A percentile compares a stretch with the other conserved stretches of the same genome.
Evolutionary conservation across 345 rosid genomes (phyloP).

Genomic region (Sapria himalayana): DNA sequence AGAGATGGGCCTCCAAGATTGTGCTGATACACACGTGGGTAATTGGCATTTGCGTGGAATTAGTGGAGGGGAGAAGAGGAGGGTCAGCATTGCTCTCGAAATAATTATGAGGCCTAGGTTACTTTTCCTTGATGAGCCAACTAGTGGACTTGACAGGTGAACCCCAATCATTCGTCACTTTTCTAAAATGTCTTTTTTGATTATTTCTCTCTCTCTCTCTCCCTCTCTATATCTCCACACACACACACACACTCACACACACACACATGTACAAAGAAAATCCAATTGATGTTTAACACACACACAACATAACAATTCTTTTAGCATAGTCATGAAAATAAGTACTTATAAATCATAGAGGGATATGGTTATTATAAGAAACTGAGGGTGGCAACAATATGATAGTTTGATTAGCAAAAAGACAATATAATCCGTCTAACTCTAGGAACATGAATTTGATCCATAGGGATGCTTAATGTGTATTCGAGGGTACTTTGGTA

Average conservation of each 20-base stretch:
- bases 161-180: too few relatives aligned
- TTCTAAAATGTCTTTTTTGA: neutral
- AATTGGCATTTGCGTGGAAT: slow-evolving; percentile 92
- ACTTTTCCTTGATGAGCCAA: slow-evolving; percentile 90
- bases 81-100: slow-evolving; percentile 90
- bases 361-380: too few relatives aligned
- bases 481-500: too few relatives aligned
- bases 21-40: slow-evolving; percentile 82
- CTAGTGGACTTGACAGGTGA: slow-evolving; percentile 93
- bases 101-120: slow-evolving; percentile 84
- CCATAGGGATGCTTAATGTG: too few relatives aligned
- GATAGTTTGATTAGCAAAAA: too few relatives aligned
- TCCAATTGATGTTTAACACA: neutral
- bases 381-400: too few relatives aligned
- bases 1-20: slow-evolving; percentile 96
- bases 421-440: too few relatives aligned
- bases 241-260: neutral
- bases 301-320: too few relatives aligned
- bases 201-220: neutral
- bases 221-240: neutral
- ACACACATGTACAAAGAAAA: neutral
- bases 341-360: too few relatives aligned
- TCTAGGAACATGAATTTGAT: too few relatives aligned
- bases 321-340: too few relatives aligned
- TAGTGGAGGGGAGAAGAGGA: slow-evolving; percentile 83